These are phyloP conservation scores for Strigomonas oncopelti DNA, from an alignment of 208 protist species.

Conservation along the genomic window DNA sequence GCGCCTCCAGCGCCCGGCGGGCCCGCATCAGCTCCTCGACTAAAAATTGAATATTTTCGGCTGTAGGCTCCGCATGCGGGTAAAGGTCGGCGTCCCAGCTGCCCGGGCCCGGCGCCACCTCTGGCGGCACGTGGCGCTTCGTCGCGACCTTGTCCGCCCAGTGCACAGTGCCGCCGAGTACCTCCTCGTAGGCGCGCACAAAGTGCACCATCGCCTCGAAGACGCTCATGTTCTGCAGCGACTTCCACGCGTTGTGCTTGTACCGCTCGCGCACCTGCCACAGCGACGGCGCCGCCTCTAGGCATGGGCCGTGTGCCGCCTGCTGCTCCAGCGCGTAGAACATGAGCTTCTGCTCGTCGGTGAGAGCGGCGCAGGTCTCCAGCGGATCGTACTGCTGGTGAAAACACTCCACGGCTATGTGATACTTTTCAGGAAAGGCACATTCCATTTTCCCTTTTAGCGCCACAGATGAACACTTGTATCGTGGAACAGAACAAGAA, in stretches of 20 bases:
- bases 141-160: conserved; percentile 4
- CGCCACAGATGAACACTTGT: background rate
- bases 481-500: background rate
- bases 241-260: conserved; percentile 75
- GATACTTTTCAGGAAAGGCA: conserved; percentile 68
- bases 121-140: background rate
- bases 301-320: conserved; percentile 66
- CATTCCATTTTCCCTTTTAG: conserved; percentile 35
- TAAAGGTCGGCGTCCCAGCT: conserved; percentile 55
- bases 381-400: conserved; percentile 57
- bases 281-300: conserved; percentile 42
- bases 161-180: conserved; percentile 8
- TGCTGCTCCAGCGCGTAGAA: conserved; percentile 78
- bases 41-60: conserved; percentile 50
- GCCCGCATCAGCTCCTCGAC: conserved; percentile 45
- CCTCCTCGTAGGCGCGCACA: conserved; percentile 47
- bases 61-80: conserved; percentile 24
- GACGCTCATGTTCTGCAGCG: conserved; percentile 51
- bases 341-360: conserved; percentile 54
- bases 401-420: conserved; percentile 51
- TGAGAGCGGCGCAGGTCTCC: conserved; percentile 36
- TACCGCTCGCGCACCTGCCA: conserved; percentile 59
- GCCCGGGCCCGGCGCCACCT: background rate
- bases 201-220: conserved; percentile 88
- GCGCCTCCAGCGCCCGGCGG: conserved; percentile 17